phyloP scores from a whole-genome alignment of 495 filamentous ascomycete species.

The Aspergillus diversus region DNA sequence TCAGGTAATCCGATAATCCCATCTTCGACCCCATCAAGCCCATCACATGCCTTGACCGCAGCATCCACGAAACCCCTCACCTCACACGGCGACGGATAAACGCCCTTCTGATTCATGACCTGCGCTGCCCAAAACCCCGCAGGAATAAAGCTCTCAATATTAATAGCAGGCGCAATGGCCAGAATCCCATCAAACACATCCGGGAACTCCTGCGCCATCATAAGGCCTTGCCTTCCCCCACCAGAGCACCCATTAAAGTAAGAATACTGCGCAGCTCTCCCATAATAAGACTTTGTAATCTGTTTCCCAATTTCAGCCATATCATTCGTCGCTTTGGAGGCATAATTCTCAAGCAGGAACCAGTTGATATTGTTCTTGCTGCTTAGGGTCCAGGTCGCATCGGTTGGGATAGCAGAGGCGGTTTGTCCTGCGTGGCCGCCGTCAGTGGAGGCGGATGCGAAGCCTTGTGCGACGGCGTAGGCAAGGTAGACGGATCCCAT shows the following conservation, averaged over 20 bases:
- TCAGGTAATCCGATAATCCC: conserved; percentile 59
- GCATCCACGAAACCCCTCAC: conserved; percentile 50
- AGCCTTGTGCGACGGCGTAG: conserved; percentile 6
- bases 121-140: conserved; percentile 24
- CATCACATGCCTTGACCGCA: conserved; percentile 49
- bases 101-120: conserved; percentile 38
- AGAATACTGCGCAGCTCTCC: conserved; percentile 28
- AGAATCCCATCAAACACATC: conserved; percentile 62
- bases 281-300: conserved; percentile 24
- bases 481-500: conserved; percentile 1
- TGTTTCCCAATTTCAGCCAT: conserved; percentile 30
- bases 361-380: conserved; percentile 47
- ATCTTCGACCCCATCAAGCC: conserved; percentile 59
- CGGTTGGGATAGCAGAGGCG: conserved; percentile 36
- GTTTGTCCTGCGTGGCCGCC: conserved; percentile 41
- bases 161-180: conserved; percentile 50
- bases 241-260: conserved; percentile 54
- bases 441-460: conserved; percentile 25
- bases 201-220: conserved; percentile 47
- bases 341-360: conserved; percentile 43
- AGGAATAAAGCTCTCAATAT: conserved; percentile 40
- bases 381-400: conserved; percentile 40
- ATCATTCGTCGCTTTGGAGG: conserved; percentile 39
- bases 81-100: conserved; percentile 41
- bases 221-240: conserved; percentile 51